Base-by-base conservation (phyloP, 257 asterid genomes). In the Plantago major region DNA sequence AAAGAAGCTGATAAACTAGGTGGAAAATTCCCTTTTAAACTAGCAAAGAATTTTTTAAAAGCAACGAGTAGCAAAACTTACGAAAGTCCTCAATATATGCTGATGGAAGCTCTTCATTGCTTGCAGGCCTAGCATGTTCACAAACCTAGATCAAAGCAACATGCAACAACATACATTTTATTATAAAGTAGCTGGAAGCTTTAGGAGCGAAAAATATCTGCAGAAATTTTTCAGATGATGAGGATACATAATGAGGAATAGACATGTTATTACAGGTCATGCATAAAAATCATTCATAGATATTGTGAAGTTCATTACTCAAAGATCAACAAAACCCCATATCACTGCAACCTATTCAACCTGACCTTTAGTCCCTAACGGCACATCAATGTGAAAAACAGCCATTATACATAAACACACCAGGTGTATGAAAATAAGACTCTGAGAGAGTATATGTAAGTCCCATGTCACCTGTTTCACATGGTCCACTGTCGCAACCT, bases 51-150 rank as follows among this genome's bases (percentile, higher is more conserved):
- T 3, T 13, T 47, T 69, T 53, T 17, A 64, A 49, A 52, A 61
- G 60, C 60, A 43, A 16, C 46, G n/a, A 64, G 60, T 62, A 51
- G 14, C 62, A 46, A 56, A 45, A 43, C 74, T 10, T 79, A 92
- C 95, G 76, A 69, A 82, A 92, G 52, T 92, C 99, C 78, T 92
- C 99, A 52, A 89, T 68, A 64, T 82, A 92, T 15, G 95, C 70
- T 6, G 97, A 88, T 38, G 99, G 82, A 76, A 92, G 96, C 78
- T 89, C 99, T 65, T 92, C 95, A 76, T 92, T 93, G 60, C 67
- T 80, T 71, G 97, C 97, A 15, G 95, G 93, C 69, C 94, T 80
- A 67, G 78, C 80, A 54, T 71, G 71, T 77, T 64, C 74, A 73
- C 95, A 88, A 45, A 74, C 87, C 99, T 89, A 80, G 69, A 74